These are phyloP conservation scores for Schizosaccharomyces pombe DNA, from an alignment of 805 yeast genomes.

Conservation along the genomic window ASM294v3 CU329670.1:5266001-5266500, in stretches of 20 bases:
- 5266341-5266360: neutral
- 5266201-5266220: neutral
- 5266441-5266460: no score
- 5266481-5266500: no score
- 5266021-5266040: neutral
- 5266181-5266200: neutral
- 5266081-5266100: neutral
- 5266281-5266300: neutral
- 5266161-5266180: neutral
- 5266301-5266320: neutral
- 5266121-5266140: conserved; percentile 5
- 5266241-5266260: conserved; percentile 1
- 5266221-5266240: neutral
- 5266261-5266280: neutral
- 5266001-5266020: neutral
- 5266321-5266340: neutral
- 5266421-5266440: no score
- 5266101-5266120: neutral
- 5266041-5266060: neutral
- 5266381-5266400: neutral
- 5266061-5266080: neutral
- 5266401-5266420: no score
- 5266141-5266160: neutral
- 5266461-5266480: no score
- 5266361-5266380: neutral